phyloP scores from a whole-genome alignment of 768 basidiomycete species.

The Tremella mesenterica region DNA sequence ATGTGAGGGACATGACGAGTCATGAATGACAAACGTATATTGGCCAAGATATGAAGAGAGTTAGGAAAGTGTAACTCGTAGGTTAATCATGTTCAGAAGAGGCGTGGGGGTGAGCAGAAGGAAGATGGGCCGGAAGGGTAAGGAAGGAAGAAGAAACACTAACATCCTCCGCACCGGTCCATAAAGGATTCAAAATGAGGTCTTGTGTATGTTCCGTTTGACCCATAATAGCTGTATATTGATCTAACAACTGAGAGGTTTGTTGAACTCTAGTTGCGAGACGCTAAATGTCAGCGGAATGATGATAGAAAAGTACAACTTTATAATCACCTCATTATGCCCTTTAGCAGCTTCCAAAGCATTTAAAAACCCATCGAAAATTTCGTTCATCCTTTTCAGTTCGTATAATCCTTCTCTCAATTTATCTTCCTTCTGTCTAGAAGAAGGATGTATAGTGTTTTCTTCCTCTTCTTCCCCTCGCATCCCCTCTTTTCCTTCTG shows the following conservation, averaged over 20 bases:
- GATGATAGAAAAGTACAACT: background rate
- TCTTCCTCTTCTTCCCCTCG: slow-evolving; percentile 13
- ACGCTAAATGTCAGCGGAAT: slow-evolving; percentile 16
- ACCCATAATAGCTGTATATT: slow-evolving; percentile 42
- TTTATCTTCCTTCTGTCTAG: slow-evolving; percentile 14
- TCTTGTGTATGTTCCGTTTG: slow-evolving; percentile 46
- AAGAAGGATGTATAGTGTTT: slow-evolving; percentile 14
- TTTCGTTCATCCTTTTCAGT: slow-evolving; percentile 42
- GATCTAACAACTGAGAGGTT: slow-evolving; percentile 43
- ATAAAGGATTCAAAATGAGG: slow-evolving; percentile 42
- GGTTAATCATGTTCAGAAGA: background rate
- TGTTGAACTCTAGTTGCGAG: slow-evolving; percentile 30
- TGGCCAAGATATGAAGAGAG: background rate
- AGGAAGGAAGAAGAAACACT: slow-evolving; percentile 7
- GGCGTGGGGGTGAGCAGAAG: background rate
- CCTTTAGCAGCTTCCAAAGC: slow-evolving; percentile 32
- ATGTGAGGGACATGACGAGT: background rate
- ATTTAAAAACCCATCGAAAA: slow-evolving; percentile 37
- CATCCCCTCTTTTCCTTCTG: slow-evolving; percentile 3
- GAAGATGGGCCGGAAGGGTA: background rate
- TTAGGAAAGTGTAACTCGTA: background rate
- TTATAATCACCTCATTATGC: slow-evolving; percentile 40
- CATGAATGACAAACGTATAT: background rate
- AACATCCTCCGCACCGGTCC: slow-evolving; percentile 41
- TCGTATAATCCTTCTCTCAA: slow-evolving; percentile 39